Evolutionary conservation across 805 yeast genomes (phyloP).

Genomic region (Saccharomycopsis selenospora): DNA sequence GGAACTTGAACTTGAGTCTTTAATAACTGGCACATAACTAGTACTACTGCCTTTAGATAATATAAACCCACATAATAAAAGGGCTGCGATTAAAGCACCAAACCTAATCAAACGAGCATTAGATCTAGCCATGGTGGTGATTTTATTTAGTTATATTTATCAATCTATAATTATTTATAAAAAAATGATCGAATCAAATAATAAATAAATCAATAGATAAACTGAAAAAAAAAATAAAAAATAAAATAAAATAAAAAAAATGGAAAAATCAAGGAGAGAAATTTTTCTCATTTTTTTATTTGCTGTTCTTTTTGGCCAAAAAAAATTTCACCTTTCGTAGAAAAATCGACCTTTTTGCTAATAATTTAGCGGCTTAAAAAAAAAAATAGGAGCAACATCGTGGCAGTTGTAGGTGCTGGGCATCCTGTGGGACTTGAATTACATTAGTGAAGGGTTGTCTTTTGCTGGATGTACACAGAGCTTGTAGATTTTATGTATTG

Average conservation of each 20-base stretch:
- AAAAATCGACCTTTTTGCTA: too few species aligned
- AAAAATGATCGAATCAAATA: neutral
- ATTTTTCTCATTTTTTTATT: too few species aligned
- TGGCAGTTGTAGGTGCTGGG: too few species aligned
- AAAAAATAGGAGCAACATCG: too few species aligned
- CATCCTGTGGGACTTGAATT: too few species aligned
- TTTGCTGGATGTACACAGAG: too few species aligned
- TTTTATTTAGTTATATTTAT: neutral
- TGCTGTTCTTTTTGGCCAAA: too few species aligned
- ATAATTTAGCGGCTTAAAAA: too few species aligned
- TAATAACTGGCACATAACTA: conserved; percentile 23
- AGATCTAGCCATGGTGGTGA: conserved; percentile 35
- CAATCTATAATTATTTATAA: neutral
- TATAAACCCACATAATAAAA: conserved; percentile 41
- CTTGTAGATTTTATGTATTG: too few species aligned
- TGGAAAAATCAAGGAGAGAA: too few species aligned
- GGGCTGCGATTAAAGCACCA: conserved; percentile 39
- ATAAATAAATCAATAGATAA: neutral
- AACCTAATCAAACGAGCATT: conserved; percentile 43
- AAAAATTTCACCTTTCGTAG: too few species aligned
- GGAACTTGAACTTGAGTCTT: conserved; percentile 1
- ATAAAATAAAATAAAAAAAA: neutral
- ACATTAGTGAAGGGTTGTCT: too few species aligned
- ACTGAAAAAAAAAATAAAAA: neutral
- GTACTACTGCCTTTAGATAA: conserved; percentile 40